Percentiles rank a stretch among this genome's conserved stretches.
Evolutionary conservation across 148 eudicot genomes (phyloP).

Genomic region (Spergularia bocconei): DNA sequence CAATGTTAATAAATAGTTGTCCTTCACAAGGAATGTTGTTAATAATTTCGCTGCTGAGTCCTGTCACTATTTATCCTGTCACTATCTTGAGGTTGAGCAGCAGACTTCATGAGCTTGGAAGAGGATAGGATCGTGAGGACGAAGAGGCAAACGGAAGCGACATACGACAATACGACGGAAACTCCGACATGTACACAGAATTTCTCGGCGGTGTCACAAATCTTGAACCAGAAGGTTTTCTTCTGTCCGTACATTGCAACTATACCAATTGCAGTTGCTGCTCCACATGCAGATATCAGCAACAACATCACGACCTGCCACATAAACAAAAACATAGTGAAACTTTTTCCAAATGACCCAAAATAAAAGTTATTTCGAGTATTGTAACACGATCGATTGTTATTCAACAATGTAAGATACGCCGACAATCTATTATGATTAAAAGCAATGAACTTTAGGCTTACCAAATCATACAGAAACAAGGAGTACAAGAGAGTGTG

Average conservation of each 20-base stretch:
- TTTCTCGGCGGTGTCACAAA: conserved; percentile 20
- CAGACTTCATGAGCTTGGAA: neutral
- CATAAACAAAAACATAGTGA: neutral
- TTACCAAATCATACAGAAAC: conserved; percentile 25
- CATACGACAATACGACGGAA: conserved; percentile 22
- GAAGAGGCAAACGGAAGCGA: conserved; percentile 20
- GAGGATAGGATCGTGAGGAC: conserved; percentile 2
- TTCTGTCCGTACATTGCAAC: conserved; percentile 16
- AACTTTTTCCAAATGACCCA: too few relatives aligned
- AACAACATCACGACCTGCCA: conserved; percentile 16
- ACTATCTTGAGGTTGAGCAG: too few relatives aligned
- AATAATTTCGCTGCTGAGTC: too few relatives aligned
- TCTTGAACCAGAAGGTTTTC: conserved; percentile 11
- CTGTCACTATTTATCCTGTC: too few relatives aligned
- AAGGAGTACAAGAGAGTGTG: neutral
- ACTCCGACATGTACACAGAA: conserved; percentile 15
- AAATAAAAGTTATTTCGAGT: too few relatives aligned
- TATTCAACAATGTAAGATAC: too few relatives aligned
- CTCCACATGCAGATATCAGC: conserved; percentile 17
- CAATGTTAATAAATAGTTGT: too few relatives aligned
- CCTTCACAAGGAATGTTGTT: too few relatives aligned
- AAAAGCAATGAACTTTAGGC: neutral
- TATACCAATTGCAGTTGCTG: conserved; percentile 25
- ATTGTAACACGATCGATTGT: too few relatives aligned
- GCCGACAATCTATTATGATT: too few relatives aligned